A percentile compares a stretch with the other conserved stretches of the same genome.
Evolutionary conservation across 2,329 filamentous ascomycete genomes (phyloP).

Genomic region (Cercospora citrullina): DNA sequence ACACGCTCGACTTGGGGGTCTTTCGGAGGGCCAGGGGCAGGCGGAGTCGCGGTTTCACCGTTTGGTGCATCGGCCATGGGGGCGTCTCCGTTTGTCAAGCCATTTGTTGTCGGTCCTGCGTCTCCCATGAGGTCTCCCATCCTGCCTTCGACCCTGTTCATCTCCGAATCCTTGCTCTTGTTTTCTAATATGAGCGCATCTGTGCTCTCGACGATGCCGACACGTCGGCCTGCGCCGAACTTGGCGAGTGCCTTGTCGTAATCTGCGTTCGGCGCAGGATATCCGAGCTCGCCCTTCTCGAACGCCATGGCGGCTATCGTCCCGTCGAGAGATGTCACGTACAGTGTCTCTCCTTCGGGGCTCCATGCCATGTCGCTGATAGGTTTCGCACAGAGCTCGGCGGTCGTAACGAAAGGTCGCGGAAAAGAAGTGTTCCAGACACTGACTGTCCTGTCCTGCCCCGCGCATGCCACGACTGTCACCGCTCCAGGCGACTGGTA

Average conservation of each 20-base stretch:
- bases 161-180: conserved; percentile 80
- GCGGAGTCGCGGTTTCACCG: conserved; percentile 35
- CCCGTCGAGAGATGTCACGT: conserved; percentile 84
- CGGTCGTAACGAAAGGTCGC: conserved; percentile 82
- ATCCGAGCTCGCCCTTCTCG: conserved; percentile 83
- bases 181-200: conserved; percentile 86
- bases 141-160: conserved; percentile 83
- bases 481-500: conserved; percentile 58
- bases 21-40: conserved; percentile 36
- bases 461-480: conserved; percentile 94
- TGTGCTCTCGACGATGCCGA: conserved; percentile 89
- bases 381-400: conserved; percentile 85
- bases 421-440: conserved; percentile 98
- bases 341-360: conserved; percentile 84
- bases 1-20: conserved; percentile 61
- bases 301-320: conserved; percentile 81
- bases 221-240: conserved; percentile 83
- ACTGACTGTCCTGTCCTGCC: conserved; percentile 92
- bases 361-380: conserved; percentile 95
- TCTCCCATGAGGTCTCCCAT: conserved; percentile 99
- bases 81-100: conserved; percentile 39
- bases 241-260: conserved; percentile 92
- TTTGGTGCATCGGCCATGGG: conserved; percentile 48
- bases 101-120: conserved; percentile 57
- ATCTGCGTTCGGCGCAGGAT: conserved; percentile 79